Percentiles rank a stretch among this genome's conserved stretches.
Evolutionary conservation across 768 basidiomycete genomes (phyloP).

Genomic region (Pholiota microspora): DNA sequence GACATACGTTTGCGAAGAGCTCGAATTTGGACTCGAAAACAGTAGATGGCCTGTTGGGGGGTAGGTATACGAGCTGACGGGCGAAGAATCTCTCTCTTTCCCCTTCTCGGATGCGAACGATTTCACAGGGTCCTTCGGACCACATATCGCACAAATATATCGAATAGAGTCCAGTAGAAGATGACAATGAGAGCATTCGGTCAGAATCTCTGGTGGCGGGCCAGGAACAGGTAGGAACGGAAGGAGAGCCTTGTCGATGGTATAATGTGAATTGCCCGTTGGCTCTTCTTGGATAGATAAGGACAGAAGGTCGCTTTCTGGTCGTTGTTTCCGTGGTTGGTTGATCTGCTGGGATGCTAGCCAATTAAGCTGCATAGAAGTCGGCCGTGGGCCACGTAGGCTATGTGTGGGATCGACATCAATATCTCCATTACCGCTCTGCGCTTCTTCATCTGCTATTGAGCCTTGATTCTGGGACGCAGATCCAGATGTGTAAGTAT

Average conservation of each 20-base stretch:
- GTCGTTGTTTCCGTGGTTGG: conserved; percentile 19
- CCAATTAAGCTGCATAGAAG: conserved; percentile 67
- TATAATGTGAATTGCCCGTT: conserved; percentile 23
- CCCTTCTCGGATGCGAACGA: conserved; percentile 37
- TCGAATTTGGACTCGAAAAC: conserved; percentile 26
- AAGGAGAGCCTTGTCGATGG: conserved; percentile 45
- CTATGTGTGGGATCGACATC: conserved; percentile 24
- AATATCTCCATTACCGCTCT: conserved; percentile 25
- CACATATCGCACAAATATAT: conserved; percentile 88
- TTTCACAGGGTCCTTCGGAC: conserved; percentile 60
- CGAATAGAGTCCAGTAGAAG: conserved; percentile 74
- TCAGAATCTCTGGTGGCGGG: conserved; percentile 61
- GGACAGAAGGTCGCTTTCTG: conserved; percentile 19
- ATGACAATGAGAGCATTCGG: conserved; percentile 84
- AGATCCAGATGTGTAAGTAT: conserved; percentile 60
- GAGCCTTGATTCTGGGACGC: conserved; percentile 55
- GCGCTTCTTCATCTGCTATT: conserved; percentile 45
- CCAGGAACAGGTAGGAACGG: conserved; percentile 45
- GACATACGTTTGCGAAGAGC: conserved; percentile 38
- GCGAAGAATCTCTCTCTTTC: conserved; percentile 41
- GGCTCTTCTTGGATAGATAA: conserved; percentile 24
- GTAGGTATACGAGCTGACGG: conserved; percentile 32
- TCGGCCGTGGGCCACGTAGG: conserved; percentile 46
- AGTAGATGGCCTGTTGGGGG: conserved; percentile 27
- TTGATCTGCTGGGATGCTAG: conserved; percentile 51